A percentile compares a stretch with the other conserved stretches of the same genome.
Evolutionary conservation across 2,329 filamentous ascomycete species (phyloP).

Genomic region (Hymenoscyphus fructigenus): DNA sequence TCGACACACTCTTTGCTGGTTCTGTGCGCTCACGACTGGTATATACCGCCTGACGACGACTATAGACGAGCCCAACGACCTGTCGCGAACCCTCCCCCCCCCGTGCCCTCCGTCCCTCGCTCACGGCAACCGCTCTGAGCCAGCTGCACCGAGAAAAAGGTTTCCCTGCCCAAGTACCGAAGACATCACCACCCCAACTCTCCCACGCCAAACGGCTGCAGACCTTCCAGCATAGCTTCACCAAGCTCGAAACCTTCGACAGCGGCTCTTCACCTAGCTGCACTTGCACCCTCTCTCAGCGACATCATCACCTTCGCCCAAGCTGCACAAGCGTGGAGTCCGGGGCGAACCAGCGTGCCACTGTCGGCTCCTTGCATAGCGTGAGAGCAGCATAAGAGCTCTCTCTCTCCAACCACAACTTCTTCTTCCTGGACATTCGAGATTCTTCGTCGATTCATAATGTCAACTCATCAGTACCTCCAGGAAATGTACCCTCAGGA

Average conservation of each 20-base stretch:
- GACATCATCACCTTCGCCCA: slow-evolving; percentile 14
- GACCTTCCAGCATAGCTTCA: slow-evolving; percentile 2
- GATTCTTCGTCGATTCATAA: slow-evolving; percentile 31
- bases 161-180: slow-evolving; percentile 22
- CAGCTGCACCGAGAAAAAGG: slow-evolving; percentile 20
- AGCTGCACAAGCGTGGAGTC: slow-evolving; percentile 28
- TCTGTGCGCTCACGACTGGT: slow-evolving; percentile 1
- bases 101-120: neutral
- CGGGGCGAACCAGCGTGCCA: slow-evolving; percentile 34
- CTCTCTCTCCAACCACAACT: slow-evolving; percentile 13
- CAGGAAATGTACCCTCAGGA: slow-evolving; percentile 70
- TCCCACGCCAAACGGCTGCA: neutral
- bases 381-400: slow-evolving; percentile 26
- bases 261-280: slow-evolving; percentile 13
- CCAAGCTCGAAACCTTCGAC: slow-evolving; percentile 9
- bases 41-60: slow-evolving; percentile 4
- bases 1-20: neutral
- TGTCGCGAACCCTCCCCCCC: slow-evolving; percentile 5
- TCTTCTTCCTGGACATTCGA: slow-evolving; percentile 5
- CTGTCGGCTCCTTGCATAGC: slow-evolving; percentile 36
- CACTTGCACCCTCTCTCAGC: slow-evolving; percentile 17
- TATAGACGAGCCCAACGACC: slow-evolving; percentile 7
- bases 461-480: slow-evolving; percentile 49
- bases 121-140: neutral
- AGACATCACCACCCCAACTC: neutral